phyloP scores from a whole-genome alignment of 768 basidiomycete species.

The Termitomyces sp. region DNA sequence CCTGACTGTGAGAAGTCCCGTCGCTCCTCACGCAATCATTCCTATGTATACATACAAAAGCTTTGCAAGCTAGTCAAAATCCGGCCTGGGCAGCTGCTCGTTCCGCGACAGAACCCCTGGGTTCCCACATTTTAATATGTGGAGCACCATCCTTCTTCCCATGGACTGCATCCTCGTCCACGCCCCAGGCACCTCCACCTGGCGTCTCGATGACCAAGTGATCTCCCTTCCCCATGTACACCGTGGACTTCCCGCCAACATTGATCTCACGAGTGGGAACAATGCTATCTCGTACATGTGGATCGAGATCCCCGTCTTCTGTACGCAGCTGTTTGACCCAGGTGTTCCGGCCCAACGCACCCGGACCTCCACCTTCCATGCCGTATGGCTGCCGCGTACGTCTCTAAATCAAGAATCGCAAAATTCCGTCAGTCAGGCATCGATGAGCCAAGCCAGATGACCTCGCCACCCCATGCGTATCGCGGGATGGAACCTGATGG shows the following conservation, averaged over 20 bases:
- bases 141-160: constrained; percentile 20
- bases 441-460: neutral
- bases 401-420: constrained; percentile 39
- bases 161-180: constrained; percentile 21
- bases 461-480: neutral
- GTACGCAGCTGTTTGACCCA: constrained; percentile 72
- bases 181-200: constrained; percentile 88
- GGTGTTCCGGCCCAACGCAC: constrained; percentile 72
- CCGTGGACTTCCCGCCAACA: constrained; percentile 84
- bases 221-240: constrained; percentile 88
- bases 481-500: neutral
- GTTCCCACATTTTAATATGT: constrained; percentile 53
- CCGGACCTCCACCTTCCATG: constrained; percentile 72
- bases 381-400: constrained; percentile 87
- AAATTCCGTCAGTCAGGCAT: neutral
- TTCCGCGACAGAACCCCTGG: constrained; percentile 67
- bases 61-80: constrained; percentile 30
- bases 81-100: constrained; percentile 58
- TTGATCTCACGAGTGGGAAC: constrained; percentile 58
- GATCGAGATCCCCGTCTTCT: constrained; percentile 63
- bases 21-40: neutral
- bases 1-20: neutral
- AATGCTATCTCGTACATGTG: constrained; percentile 20
- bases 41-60: neutral
- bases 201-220: constrained; percentile 80